phyloP scores from a whole-genome alignment of 2,329 filamentous ascomycete genomes.

The Ophiostoma himal-ulmi region DNA sequence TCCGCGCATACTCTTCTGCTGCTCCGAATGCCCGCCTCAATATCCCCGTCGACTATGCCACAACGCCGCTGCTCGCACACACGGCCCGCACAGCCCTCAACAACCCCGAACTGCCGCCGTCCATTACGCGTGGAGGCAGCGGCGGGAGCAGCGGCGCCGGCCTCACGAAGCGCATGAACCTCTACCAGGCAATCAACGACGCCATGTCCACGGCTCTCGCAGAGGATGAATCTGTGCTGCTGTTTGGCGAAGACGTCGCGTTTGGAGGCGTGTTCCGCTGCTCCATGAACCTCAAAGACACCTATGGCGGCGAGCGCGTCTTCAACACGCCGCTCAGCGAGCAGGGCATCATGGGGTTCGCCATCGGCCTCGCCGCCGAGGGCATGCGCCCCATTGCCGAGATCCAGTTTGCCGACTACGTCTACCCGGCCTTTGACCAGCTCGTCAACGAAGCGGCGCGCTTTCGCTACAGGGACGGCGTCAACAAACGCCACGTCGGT shows the following conservation, averaged over 20 bases:
- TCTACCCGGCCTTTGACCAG: conserved; percentile 89
- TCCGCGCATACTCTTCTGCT: conserved; percentile 46
- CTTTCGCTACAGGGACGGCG: conserved; percentile 68
- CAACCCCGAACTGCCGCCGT: conserved; percentile 61
- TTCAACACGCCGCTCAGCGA: conserved; percentile 96
- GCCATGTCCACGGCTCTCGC: conserved; percentile 77
- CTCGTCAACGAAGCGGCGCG: conserved; percentile 91
- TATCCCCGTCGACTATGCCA: conserved; percentile 77
- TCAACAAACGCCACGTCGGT: conserved; percentile 56
- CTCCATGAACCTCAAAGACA: conserved; percentile 82
- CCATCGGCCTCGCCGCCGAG: conserved; percentile 80
- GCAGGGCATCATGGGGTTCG: conserved; percentile 91
- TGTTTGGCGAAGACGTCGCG: conserved; percentile 95
- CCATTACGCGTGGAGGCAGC: conserved; percentile 32
- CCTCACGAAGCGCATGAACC: conserved; percentile 79
- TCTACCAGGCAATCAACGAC: conserved; percentile 90
- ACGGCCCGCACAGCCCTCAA: conserved; percentile 64
- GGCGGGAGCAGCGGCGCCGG: conserved; percentile 48
- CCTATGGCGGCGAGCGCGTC: conserved; percentile 80
- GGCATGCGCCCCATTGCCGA: conserved; percentile 91
- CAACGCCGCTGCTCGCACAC: conserved; percentile 75
- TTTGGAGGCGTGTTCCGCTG: conserved; percentile 96
- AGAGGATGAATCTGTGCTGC: conserved; percentile 75
- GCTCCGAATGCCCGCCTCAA: conserved; percentile 63
- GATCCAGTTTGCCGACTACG: conserved; percentile 93